These are phyloP conservation scores for Blakeslea trispora DNA, from an alignment of 371 early-diverging fungal species.

Conservation along the genomic window DNA sequence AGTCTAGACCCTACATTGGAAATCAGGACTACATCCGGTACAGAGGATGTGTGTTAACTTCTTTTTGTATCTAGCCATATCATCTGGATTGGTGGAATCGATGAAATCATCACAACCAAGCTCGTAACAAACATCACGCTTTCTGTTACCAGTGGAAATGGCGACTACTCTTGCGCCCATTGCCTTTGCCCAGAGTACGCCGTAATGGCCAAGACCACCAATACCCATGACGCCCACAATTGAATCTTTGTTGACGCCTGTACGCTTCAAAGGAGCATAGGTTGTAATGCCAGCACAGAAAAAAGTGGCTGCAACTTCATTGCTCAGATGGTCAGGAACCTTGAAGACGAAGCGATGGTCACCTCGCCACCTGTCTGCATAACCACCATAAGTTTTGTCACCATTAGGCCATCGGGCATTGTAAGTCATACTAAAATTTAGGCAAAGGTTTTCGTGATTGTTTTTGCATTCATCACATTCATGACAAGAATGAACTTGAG, in stretches of 20 bases:
- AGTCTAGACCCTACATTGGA: slow-evolving; percentile 40
- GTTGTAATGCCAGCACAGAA: slow-evolving; percentile 59
- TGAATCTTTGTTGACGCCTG: slow-evolving; percentile 36
- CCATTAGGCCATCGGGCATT: slow-evolving; percentile 55
- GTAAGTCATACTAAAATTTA: slow-evolving; percentile 22
- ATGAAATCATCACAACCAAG: slow-evolving; percentile 40
- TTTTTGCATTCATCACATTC: slow-evolving; percentile 25
- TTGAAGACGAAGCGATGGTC: slow-evolving; percentile 45
- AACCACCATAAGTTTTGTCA: slow-evolving; percentile 62
- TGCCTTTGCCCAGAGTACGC: slow-evolving; percentile 50
- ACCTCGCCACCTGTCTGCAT: slow-evolving; percentile 59
- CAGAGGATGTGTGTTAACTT: slow-evolving; percentile 22
- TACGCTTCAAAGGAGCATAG: slow-evolving; percentile 59
- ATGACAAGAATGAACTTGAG: slow-evolving; percentile 44
- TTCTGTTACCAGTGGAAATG: slow-evolving; percentile 28
- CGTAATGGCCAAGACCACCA: slow-evolving; percentile 71
- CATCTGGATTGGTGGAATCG: slow-evolving; percentile 19
- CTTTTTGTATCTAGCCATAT: neutral
- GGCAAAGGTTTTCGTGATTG: slow-evolving; percentile 28
- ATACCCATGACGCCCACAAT: slow-evolving; percentile 65
- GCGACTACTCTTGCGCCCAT: slow-evolving; percentile 67
- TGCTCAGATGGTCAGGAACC: slow-evolving; percentile 50
- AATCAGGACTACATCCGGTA: slow-evolving; percentile 39
- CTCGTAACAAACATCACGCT: slow-evolving; percentile 28
- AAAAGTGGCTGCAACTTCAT: slow-evolving; percentile 51